These are phyloP conservation scores for Rhizopogon salebrosus DNA, from an alignment of 768 basidiomycete species.

Conservation along the genomic window DNA sequence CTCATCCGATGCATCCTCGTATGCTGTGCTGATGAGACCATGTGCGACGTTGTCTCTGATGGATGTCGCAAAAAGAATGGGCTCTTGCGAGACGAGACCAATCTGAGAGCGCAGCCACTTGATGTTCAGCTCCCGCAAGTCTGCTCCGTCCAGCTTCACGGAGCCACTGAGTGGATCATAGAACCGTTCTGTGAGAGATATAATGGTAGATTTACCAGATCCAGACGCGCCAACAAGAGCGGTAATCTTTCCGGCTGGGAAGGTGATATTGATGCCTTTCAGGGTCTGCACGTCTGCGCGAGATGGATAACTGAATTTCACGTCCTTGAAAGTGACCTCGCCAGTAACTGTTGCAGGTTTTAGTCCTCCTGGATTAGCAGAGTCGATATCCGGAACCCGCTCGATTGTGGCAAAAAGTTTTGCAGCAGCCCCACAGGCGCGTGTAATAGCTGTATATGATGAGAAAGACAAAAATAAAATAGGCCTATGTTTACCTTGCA, in stretches of 20 bases:
- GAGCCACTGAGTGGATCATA: slow-evolving; percentile 43
- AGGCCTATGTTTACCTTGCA: slow-evolving; percentile 27
- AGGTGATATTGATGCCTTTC: slow-evolving; percentile 34
- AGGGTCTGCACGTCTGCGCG: slow-evolving; percentile 44
- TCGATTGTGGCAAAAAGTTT: slow-evolving; percentile 54
- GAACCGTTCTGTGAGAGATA: slow-evolving; percentile 46
- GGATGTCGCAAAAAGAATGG: slow-evolving; percentile 42
- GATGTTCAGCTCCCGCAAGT: slow-evolving; percentile 40
- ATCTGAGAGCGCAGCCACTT: slow-evolving; percentile 47
- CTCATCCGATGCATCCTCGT: slow-evolving; percentile 34
- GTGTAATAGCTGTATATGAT: slow-evolving; percentile 32
- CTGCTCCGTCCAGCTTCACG: slow-evolving; percentile 41
- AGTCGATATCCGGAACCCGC: slow-evolving; percentile 51
- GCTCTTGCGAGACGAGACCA: slow-evolving; percentile 49
- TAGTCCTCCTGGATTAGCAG: slow-evolving; percentile 34
- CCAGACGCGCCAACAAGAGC: slow-evolving; percentile 38
- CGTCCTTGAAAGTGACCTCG: slow-evolving; percentile 40
- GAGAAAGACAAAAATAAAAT: not conserved
- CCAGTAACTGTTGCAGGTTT: slow-evolving; percentile 42
- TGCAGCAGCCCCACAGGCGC: slow-evolving; percentile 48
- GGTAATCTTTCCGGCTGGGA: slow-evolving; percentile 37
- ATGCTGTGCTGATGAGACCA: slow-evolving; percentile 39
- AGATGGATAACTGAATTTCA: slow-evolving; percentile 52
- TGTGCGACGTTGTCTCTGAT: slow-evolving; percentile 43
- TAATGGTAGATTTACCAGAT: slow-evolving; percentile 35